Base-by-base conservation (phyloP, 1,139 yeast genomes). In the Saccharomycopsis hybrid region DNA sequence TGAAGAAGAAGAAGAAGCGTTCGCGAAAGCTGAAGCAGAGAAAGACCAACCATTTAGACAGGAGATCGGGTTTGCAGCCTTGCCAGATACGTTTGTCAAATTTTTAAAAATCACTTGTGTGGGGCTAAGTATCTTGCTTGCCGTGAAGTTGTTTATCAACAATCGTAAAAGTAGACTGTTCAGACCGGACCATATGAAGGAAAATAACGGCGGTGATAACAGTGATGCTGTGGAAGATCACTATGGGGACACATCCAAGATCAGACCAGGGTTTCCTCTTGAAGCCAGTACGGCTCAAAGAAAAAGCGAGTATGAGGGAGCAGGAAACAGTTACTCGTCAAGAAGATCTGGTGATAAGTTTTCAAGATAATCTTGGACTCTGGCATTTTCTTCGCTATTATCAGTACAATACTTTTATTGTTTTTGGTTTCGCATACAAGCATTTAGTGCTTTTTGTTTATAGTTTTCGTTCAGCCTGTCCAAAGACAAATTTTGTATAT, bases 301-400 rank as follows among this genome's bases (percentile, higher is more conserved):
- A 55, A 78, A 78, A 54, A 77, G 83, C 51, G 78, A 75, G 58
- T 85, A 74, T 60, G 85, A 80, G 56, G 90, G 88, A 4, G 72
- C 82, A 1, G 87, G 87, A 1, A 67, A 68, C 45, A 75, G 86
- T 45, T 81, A 80, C 44, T 56, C 65, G 58, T 33, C 48, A 7
- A 50, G 55, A 52, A 50, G 45, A 30, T 40, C 49, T 5, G 55
- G 55, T 9, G 55, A 52, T 38, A 52, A 50, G 44, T 50, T 52
- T 29, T 33, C 38, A 3, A 33, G 37, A 32, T n/a, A n/a, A n/a
- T n/a, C n/a, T n/a, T n/a, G n/a, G n/a, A n/a, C n/a, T n/a, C n/a
- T n/a, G n/a, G n/a, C n/a, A n/a, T n/a, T n/a, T n/a, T n/a, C n/a
- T n/a, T n/a, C n/a, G n/a, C n/a, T n/a, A n/a, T n/a, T n/a, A n/a